Evolutionary conservation across 2,329 filamentous ascomycete species (phyloP).

Genomic region (Botryotinia globosa): DNA sequence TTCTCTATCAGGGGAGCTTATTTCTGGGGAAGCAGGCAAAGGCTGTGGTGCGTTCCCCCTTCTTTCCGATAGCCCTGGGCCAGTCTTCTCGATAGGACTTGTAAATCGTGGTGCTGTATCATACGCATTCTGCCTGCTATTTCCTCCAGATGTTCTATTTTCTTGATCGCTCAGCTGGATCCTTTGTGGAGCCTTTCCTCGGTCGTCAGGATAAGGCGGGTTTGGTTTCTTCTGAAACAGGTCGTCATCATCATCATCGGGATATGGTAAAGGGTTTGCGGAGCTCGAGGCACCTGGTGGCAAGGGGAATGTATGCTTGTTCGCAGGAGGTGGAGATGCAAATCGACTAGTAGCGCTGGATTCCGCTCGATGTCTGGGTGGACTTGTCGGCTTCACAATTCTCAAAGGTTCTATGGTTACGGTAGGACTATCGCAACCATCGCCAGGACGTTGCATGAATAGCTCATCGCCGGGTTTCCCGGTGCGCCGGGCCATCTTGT

Average conservation of each 20-base stretch:
- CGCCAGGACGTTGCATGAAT: slow-evolving; percentile 59
- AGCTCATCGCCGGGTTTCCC: slow-evolving; percentile 77
- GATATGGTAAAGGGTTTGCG: slow-evolving; percentile 66
- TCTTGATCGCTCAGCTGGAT: slow-evolving; percentile 24
- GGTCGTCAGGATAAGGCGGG: slow-evolving; percentile 39
- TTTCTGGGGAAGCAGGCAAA: slow-evolving; percentile 77
- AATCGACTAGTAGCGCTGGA: slow-evolving; percentile 41
- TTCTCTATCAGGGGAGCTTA: slow-evolving; percentile 71
- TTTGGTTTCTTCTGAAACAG: slow-evolving; percentile 25
- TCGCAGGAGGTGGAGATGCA: slow-evolving; percentile 50
- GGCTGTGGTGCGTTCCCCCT: slow-evolving; percentile 79
- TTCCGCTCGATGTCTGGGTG: slow-evolving; percentile 45
- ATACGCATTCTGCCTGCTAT: slow-evolving; percentile 35
- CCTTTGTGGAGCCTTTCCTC: slow-evolving; percentile 28
- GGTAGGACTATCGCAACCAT: slow-evolving; percentile 65
- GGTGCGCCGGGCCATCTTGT: slow-evolving; percentile 44
- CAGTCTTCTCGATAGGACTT: slow-evolving; percentile 53
- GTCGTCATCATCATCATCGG: slow-evolving; percentile 61
- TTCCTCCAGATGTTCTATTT: slow-evolving; percentile 27
- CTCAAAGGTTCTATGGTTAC: slow-evolving; percentile 68
- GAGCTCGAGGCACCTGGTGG: slow-evolving; percentile 70
- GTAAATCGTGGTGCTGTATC: slow-evolving; percentile 36
- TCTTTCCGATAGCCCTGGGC: slow-evolving; percentile 72
- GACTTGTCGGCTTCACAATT: slow-evolving; percentile 76
- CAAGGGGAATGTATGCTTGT: slow-evolving; percentile 59